Evolutionary conservation across 306 rosid species (phyloP).

Genomic region (Coriaria nepalensis): DNA sequence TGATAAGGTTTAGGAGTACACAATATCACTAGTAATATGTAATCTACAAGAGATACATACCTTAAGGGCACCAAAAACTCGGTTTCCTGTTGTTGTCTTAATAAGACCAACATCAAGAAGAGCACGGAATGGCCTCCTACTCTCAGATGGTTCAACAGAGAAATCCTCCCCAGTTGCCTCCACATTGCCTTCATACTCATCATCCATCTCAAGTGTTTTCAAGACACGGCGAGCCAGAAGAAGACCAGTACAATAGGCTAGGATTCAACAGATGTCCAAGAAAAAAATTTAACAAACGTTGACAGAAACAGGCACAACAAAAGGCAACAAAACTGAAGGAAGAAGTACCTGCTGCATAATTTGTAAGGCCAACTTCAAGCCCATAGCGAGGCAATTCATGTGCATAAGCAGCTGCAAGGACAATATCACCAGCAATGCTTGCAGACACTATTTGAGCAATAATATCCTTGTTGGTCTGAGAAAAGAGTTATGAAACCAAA

Average conservation of each 20-base stretch:
- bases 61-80: conserved; percentile 85
- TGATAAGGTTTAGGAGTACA: no score
- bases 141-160: conserved; percentile 81
- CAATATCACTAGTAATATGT: no score
- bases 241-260: conserved; percentile 93
- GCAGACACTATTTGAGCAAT: conserved; percentile 47
- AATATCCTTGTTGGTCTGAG: conserved; percentile 48
- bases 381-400: conserved; percentile 60
- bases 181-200: conserved; percentile 74
- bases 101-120: conserved; percentile 87
- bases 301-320: conserved; percentile 17
- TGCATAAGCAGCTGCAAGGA: conserved; percentile 54
- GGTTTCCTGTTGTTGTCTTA: conserved; percentile 76
- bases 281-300: not conserved
- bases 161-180: conserved; percentile 92
- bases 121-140: conserved; percentile 93
- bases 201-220: conserved; percentile 65
- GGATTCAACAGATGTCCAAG: conserved; percentile 11
- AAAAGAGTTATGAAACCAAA: not conserved
- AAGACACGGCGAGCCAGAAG: conserved; percentile 76
- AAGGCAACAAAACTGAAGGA: conserved; percentile 40
- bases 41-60: conserved; percentile 32
- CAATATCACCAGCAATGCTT: conserved; percentile 52
- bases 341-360: conserved; percentile 62
- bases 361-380: conserved; percentile 55